Percentiles rank a stretch among this genome's conserved stretches.
These are phyloP conservation scores for Mrakiaceae sp. DNA, from an alignment of 1,284 basidiomycete genomes.

Conservation along the genomic window DNA sequence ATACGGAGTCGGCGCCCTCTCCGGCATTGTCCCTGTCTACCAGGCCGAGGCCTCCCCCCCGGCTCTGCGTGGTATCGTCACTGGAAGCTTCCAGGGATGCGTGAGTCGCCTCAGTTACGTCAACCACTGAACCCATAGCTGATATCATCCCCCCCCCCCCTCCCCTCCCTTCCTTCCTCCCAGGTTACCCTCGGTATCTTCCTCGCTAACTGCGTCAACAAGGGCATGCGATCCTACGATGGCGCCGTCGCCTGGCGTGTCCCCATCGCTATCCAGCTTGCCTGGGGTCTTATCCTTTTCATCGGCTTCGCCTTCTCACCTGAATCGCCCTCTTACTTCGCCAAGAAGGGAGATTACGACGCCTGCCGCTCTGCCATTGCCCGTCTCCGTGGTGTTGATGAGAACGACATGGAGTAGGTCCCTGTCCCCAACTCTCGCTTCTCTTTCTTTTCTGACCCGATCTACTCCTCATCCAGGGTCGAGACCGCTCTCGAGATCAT, in stretches of 20 bases:
- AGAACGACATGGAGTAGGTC: slow-evolving; percentile 26
- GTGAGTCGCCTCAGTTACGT: slow-evolving; percentile 7
- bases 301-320: slow-evolving; percentile 35
- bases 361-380: slow-evolving; percentile 33
- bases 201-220: slow-evolving; percentile 35
- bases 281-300: slow-evolving; percentile 28
- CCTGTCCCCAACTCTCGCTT: not conserved
- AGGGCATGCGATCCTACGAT: slow-evolving; percentile 31
- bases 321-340: slow-evolving; percentile 37
- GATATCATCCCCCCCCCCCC: not conserved
- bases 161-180: no score
- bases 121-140: not conserved
- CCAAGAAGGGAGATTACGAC: slow-evolving; percentile 33
- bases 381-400: slow-evolving; percentile 32
- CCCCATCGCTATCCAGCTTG: slow-evolving; percentile 29
- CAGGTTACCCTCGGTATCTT: slow-evolving; percentile 27
- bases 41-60: slow-evolving; percentile 30
- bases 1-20: slow-evolving; percentile 33
- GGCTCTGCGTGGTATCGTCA: slow-evolving; percentile 30
- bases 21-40: slow-evolving; percentile 37
- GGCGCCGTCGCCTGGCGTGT: slow-evolving; percentile 30
- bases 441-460: not conserved
- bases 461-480: not conserved
- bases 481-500: slow-evolving; percentile 31
- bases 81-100: slow-evolving; percentile 38